A percentile compares a stretch with the other conserved stretches of the same genome.
These are phyloP conservation scores for Penicillium simplicissimum DNA, from an alignment of 495 filamentous ascomycete species.

Conservation along the genomic window DNA sequence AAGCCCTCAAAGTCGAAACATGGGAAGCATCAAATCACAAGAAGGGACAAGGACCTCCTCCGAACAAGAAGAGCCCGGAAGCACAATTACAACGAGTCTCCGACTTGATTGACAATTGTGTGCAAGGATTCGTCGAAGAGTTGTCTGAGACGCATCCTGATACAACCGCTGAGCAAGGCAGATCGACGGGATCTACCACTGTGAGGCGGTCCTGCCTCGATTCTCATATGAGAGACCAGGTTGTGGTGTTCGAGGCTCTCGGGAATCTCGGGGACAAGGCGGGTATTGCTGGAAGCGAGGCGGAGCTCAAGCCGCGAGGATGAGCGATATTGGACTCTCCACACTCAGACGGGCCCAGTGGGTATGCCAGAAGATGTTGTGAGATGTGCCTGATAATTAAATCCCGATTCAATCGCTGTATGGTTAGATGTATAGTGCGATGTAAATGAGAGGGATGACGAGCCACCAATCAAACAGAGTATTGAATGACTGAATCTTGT, in stretches of 20 bases:
- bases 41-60: conserved; percentile 10
- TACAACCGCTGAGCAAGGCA: neutral
- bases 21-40: conserved; percentile 4
- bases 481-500: neutral
- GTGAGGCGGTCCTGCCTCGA: conserved; percentile 54
- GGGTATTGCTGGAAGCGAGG: conserved; percentile 24
- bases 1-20: conserved; percentile 10
- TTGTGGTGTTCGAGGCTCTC: conserved; percentile 80
- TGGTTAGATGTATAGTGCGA: neutral
- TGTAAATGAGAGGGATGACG: neutral
- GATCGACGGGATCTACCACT: neutral
- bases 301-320: conserved; percentile 37
- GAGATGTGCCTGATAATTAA: neutral
- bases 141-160: conserved; percentile 32
- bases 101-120: conserved; percentile 48
- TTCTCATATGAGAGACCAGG: conserved; percentile 73
- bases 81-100: conserved; percentile 11
- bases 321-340: conserved; percentile 57
- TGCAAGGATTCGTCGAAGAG: conserved; percentile 60
- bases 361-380: conserved; percentile 57
- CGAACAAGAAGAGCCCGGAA: conserved; percentile 2
- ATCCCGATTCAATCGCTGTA: neutral
- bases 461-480: neutral
- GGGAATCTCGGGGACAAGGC: conserved; percentile 30
- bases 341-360: conserved; percentile 75